Conservation (phyloP, 2,329 filamentous ascomycete genomes). For the Cercospora sp. region DNA sequence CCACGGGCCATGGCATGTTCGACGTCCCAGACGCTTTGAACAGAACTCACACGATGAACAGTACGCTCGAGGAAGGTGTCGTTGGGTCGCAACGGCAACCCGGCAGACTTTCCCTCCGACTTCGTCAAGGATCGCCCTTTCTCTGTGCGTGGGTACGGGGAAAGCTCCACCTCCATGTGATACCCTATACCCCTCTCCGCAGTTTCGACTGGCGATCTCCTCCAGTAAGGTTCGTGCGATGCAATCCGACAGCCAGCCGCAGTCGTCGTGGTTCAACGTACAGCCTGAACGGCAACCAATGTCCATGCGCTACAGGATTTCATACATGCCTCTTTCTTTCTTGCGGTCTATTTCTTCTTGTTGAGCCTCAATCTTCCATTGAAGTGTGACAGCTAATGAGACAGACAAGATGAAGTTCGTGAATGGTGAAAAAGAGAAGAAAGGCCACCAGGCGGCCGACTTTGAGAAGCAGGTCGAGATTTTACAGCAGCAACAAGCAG, state of each 20-base stretch:
- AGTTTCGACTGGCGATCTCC: background rate
- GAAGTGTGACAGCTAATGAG: background rate
- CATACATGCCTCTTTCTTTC: background rate
- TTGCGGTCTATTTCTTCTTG: background rate
- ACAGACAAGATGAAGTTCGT: constrained; percentile 3
- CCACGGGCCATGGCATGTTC: background rate
- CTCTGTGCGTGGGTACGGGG: background rate
- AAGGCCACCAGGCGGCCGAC: constrained; percentile 19
- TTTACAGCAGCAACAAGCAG: constrained; percentile 17
- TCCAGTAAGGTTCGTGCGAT: background rate
- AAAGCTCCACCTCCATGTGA: background rate
- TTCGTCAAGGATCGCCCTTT: constrained; percentile 3
- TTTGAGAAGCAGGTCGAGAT: constrained; percentile 19
- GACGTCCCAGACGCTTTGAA: background rate
- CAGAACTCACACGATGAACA: background rate
- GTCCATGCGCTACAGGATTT: background rate
- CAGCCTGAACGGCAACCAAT: background rate
- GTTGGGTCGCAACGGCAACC: background rate
- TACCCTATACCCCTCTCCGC: constrained; percentile 1
- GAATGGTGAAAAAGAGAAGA: constrained; percentile 16
- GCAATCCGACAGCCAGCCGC: background rate
- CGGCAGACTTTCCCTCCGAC: constrained; percentile 2
- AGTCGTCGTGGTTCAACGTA: background rate
- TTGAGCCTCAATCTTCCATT: background rate
- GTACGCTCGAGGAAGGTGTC: background rate